Conservation (phyloP, 805 yeast species). For the Torulaspora franciscae region DNA sequence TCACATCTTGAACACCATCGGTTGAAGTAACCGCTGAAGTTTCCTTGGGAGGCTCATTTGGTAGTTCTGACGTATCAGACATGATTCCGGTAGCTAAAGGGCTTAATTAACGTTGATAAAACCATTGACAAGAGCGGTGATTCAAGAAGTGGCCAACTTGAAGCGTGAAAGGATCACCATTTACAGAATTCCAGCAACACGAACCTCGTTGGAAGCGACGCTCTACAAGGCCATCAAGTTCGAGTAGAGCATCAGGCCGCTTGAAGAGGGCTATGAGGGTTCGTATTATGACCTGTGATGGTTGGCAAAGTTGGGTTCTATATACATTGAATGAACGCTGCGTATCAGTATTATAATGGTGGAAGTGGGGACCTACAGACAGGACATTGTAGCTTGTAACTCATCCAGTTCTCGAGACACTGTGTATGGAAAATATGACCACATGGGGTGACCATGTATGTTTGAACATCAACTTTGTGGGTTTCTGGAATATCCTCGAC, state of each 20-base stretch:
- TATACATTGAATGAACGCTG: neutral
- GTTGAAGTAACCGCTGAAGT: conserved; percentile 14
- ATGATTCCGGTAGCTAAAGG: conserved; percentile 1
- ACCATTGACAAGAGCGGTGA: neutral
- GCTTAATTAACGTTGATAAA: neutral
- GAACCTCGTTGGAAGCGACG: conserved; percentile 16
- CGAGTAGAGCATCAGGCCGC: neutral
- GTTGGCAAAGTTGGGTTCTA: neutral
- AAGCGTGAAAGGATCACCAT: conserved; percentile 7
- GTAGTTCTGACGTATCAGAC: conserved; percentile 7
- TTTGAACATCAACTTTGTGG: conserved; percentile 39
- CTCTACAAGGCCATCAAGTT: neutral
- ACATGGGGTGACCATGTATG: conserved; percentile 86
- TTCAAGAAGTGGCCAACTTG: conserved; percentile 4
- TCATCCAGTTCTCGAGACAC: conserved; percentile 94
- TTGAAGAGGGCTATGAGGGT: neutral
- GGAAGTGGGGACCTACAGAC: conserved; percentile 84
- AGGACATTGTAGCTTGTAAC: conserved; percentile 87
- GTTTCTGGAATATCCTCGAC: conserved; percentile 33
- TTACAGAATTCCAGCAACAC: conserved; percentile 12
- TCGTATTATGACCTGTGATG: neutral
- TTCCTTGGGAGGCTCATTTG: conserved; percentile 3
- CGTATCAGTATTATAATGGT: conserved; percentile 47
- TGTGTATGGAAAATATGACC: conserved; percentile 81
- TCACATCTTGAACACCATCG: conserved; percentile 4